Conservation (phyloP, 257 asterid genomes). For the Fraxinus anomala region DNA sequence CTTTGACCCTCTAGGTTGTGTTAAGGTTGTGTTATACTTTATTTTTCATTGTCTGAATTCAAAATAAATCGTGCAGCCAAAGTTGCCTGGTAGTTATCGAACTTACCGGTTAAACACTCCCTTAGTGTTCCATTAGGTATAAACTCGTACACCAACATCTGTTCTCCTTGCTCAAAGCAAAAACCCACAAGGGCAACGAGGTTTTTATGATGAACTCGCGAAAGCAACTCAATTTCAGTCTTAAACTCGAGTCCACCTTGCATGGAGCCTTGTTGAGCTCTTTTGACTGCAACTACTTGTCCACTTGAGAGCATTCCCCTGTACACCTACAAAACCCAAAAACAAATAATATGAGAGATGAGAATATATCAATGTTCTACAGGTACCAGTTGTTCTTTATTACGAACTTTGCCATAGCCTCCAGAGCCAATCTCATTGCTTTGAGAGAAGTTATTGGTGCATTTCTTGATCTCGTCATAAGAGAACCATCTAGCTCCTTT, state of each 20-base stretch:
- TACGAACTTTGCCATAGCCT: constrained; percentile 87
- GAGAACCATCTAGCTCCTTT: constrained; percentile 98
- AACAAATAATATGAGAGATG: neutral
- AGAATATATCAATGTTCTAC: neutral
- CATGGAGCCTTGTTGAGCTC: constrained; percentile 78
- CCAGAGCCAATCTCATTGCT: constrained; percentile 87
- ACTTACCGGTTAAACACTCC: constrained; percentile 71
- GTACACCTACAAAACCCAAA: constrained; percentile 57
- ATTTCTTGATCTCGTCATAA: constrained; percentile 85
- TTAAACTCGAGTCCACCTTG: constrained; percentile 96
- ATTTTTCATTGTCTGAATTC: neutral
- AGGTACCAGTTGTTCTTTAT: neutral
- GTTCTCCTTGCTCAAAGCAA: constrained; percentile 93
- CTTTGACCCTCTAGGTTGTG: neutral
- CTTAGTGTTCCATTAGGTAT: constrained; percentile 81
- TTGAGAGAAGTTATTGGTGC: constrained; percentile 71
- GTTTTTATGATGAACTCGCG: constrained; percentile 96
- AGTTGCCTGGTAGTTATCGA: neutral
- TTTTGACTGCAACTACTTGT: constrained; percentile 76
- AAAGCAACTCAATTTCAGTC: constrained; percentile 90
- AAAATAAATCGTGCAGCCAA: neutral
- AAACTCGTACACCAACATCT: constrained; percentile 84
- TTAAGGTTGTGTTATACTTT: neutral
- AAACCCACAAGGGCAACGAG: constrained; percentile 89
- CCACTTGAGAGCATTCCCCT: constrained; percentile 71